Evolutionary conservation across 2,329 filamentous ascomycete species (phyloP), one percentile per base, ranked within the genome.

Genomic region (Ophiostoma piceae): DNA sequence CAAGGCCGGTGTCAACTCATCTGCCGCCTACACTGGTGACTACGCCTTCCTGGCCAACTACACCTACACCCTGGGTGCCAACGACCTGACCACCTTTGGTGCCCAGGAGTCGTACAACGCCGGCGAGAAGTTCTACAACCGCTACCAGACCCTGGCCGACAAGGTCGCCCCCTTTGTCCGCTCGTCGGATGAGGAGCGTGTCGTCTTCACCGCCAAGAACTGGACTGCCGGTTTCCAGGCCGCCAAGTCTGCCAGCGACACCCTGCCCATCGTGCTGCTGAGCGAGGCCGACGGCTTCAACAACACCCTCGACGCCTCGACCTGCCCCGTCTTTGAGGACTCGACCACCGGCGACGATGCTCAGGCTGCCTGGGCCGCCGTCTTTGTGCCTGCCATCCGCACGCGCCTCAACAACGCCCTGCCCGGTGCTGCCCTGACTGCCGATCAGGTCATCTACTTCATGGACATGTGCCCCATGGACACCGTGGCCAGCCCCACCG

Each of bases 391-490:
- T 0, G 79, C 86, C 0, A 91, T 97, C 73, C 84, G 85, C n/a
- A 78, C 83, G 1, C 87, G 92, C 8, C 79, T 97, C 60, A 92
- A 94, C 76, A 75, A 79, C 16, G 86, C 89, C 71, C 82, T 97
- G 0, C 84, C 84, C 0, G 90, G 90, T 1, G 88, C 86, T 3
- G 87, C 90, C 72, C 78, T 97, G 60, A 86, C 84, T 2, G 76
- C 82, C 14, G 75, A 80, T 0, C 88, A 94, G 43, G 86, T 88
- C 0, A 81, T 93, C 70, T 85, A 84, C 71, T 77, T 97, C 43
- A 97, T 97, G 92, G 92, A 97, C 75, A 82, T 97, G 71, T 97
- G 94, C 76, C 89, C 94, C 0, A 97, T 92, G 79, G 85, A 90
- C 74, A 94, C 92, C 0, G 87, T 96, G 16, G 87, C 89, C 9